Conservation (phyloP, 176 grass and related monocot species). For the Hsuehochloa calcarea region DNA sequence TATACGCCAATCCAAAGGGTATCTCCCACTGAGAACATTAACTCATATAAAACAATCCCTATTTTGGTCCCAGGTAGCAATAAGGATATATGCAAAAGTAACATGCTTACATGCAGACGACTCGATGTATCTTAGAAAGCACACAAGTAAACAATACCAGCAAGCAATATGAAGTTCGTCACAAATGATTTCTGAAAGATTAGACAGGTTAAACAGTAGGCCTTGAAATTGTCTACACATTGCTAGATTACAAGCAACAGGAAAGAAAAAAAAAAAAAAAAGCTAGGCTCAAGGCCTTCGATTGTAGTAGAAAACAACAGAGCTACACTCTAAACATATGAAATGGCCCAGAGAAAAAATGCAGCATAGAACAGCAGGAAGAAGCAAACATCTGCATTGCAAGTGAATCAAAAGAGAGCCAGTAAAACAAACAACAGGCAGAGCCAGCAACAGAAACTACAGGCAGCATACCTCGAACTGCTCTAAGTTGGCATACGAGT, state of each 20-base stretch:
- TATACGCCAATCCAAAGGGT: neutral
- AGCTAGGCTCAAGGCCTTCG: neutral
- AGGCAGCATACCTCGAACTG: constrained; percentile 60
- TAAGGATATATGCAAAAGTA: constrained; percentile 1
- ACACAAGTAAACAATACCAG: constrained; percentile 20
- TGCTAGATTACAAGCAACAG: neutral
- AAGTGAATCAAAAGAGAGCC: constrained; percentile 14
- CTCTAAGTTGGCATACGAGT: constrained; percentile 50
- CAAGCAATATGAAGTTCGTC: neutral
- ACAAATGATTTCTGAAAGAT: neutral
- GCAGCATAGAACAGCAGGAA: neutral
- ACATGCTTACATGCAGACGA: neutral
- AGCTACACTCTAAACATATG: neutral
- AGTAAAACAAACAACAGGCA: neutral
- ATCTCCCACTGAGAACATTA: constrained; percentile 11
- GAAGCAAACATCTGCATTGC: neutral
- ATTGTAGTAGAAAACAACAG: constrained; percentile 1
- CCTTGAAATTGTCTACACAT: neutral
- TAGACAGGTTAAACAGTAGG: neutral
- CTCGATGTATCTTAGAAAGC: constrained; percentile 15
- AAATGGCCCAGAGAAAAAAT: neutral
- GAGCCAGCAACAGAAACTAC: neutral
- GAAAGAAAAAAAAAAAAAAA: neutral
- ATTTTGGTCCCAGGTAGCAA: constrained; percentile 7
- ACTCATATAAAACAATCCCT: constrained; percentile 19